Evolutionary conservation across 805 yeast genomes (phyloP).

Genomic region (Ogataea corticis): DNA sequence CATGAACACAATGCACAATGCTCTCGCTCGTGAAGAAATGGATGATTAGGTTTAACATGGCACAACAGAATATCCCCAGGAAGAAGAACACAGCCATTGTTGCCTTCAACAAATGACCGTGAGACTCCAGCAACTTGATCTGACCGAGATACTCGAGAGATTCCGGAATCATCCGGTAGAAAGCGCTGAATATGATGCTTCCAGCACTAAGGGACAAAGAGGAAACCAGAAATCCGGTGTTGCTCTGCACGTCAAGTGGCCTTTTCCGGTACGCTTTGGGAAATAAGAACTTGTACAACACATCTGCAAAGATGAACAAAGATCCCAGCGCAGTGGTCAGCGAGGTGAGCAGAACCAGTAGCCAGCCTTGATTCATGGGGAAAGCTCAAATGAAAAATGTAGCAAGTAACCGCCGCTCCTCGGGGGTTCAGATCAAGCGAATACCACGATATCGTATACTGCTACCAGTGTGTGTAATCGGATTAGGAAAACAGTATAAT

Average conservation of each 20-base stretch:
- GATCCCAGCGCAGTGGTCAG: slow-evolving; percentile 73
- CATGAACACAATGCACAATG: slow-evolving; percentile 83
- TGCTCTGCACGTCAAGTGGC: slow-evolving; percentile 56
- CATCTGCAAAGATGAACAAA: slow-evolving; percentile 60
- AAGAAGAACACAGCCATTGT: slow-evolving; percentile 42
- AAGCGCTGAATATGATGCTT: slow-evolving; percentile 74
- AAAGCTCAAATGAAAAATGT: neutral
- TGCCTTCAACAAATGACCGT: slow-evolving; percentile 36
- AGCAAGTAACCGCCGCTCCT: neutral
- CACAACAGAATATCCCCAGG: slow-evolving; percentile 62
- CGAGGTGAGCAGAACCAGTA: slow-evolving; percentile 64
- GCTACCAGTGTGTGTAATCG: too few species aligned
- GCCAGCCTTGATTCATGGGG: slow-evolving; percentile 57
- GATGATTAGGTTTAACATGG: slow-evolving; percentile 59
- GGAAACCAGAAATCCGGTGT: slow-evolving; percentile 65
- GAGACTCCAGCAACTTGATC: slow-evolving; percentile 28
- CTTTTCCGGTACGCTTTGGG: slow-evolving; percentile 39
- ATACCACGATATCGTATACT: too few species aligned
- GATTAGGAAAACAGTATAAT: too few species aligned
- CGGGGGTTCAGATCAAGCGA: neutral
- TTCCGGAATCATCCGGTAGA: slow-evolving; percentile 77
- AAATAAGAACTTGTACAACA: slow-evolving; percentile 47
- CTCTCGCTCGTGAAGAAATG: slow-evolving; percentile 79
- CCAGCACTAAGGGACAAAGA: slow-evolving; percentile 82
- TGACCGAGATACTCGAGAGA: slow-evolving; percentile 46